Base-by-base conservation (phyloP, 257 asterid species). In the Avicennia marina region DNA sequence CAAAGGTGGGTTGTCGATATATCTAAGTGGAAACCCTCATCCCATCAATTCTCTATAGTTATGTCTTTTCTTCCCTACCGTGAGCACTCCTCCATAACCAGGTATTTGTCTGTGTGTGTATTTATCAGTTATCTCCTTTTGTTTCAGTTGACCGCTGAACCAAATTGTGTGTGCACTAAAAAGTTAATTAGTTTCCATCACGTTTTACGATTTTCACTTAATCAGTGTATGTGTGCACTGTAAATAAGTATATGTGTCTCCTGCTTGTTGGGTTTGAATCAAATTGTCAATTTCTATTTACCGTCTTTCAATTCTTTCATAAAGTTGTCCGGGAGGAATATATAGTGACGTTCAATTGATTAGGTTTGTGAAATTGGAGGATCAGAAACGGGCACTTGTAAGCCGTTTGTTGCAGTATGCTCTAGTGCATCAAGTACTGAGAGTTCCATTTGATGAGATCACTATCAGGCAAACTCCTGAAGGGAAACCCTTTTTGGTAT, bases 401-500 rank as follows among this genome's bases (percentile, higher is more conserved):
- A 89, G 96, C 76, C 78, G 87, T 59, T 66, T 89, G 74, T 71
- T 85, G 80, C 96, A 89, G 81, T 85, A 89, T 65, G 70, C 75
- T 8, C 64, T 89, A 47, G 76, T 85, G 69, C 83, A 85, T 72
- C 79, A 65, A 63, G 70, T 85, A 1, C 44, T 81, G 62, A 81
- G 78, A 26, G 75, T 89, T 53, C 82, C 95, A 45, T 77, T 78
- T 63, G 69, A 79, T 40, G 59, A 74, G 45, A 83, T 85, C 61
- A 45, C 55, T 19, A 79, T 83, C 69, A 42, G 48, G 26, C 79
- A 90, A 57, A 89, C 94, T 22, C 62, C 62, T 10, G 85, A 85
- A 77, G 95, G 96, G 17, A 89, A 89, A 71, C 95, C 95, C 2
- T 89, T 71, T 67, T 53, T 85, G 83, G 85, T 88, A 81, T n/a